Percentiles rank a stretch among this genome's conserved stretches.
These are phyloP conservation scores for Pythium coloratum DNA, from an alignment of 352 stramenopile species.

Conservation along the genomic window DNA sequence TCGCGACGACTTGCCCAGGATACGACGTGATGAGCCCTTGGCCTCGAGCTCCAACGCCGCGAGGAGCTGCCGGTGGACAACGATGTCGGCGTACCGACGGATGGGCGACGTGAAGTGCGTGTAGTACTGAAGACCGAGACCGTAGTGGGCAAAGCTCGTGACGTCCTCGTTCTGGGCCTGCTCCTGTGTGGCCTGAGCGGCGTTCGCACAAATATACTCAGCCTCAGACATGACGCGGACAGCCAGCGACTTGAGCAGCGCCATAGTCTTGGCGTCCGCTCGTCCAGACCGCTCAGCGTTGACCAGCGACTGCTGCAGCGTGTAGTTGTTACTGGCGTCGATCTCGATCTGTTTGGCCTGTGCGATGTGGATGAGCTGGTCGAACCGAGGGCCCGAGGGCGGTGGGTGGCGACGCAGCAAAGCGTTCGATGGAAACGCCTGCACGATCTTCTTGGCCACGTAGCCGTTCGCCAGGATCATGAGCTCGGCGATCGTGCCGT, in stretches of 20 bases:
- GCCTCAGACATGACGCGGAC: constrained; percentile 94
- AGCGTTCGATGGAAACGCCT: constrained; percentile 78
- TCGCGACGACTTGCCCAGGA: not conserved
- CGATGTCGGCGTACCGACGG: constrained; percentile 88
- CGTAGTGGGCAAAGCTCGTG: constrained; percentile 84
- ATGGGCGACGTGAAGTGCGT: constrained; percentile 93
- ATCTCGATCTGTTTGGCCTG: constrained; percentile 70
- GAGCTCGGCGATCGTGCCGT: constrained; percentile 92
- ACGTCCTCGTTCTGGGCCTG: constrained; percentile 41
- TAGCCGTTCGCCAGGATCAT: constrained; percentile 94
- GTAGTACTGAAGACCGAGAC: constrained; percentile 87
- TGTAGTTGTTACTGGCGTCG: constrained; percentile 81
- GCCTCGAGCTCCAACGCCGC: constrained; percentile 40
- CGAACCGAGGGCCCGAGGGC: constrained; percentile 71
- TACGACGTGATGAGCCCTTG: not conserved
- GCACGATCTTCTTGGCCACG: constrained; percentile 84
- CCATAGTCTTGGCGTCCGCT: constrained; percentile 80
- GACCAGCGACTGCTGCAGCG: constrained; percentile 72
- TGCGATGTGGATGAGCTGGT: constrained; percentile 71
- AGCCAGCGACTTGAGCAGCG: constrained; percentile 91
- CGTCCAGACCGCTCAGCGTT: constrained; percentile 53
- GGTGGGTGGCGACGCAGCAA: constrained; percentile 87
- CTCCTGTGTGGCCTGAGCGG: constrained; percentile 36
- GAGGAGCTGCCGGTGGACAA: constrained; percentile 90
- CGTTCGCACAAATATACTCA: constrained; percentile 89